A percentile compares a stretch with the other conserved stretches of the same genome.
These are phyloP conservation scores for Podospora pseudocomata DNA, from an alignment of 495 filamentous ascomycete species.

Conservation along the genomic window DNA sequence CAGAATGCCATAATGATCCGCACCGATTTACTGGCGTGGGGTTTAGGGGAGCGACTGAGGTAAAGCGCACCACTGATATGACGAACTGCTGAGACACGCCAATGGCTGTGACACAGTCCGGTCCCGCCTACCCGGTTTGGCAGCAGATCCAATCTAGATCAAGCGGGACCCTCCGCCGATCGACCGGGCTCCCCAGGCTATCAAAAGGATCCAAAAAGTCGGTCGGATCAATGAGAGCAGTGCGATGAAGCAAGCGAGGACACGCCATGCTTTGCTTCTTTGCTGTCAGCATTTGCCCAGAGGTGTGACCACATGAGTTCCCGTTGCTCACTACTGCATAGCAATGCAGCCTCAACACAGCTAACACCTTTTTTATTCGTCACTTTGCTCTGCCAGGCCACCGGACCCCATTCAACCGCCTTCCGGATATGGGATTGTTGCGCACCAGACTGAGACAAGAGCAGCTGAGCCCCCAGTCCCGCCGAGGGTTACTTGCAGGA, in stretches of 20 bases:
- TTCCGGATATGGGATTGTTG: neutral
- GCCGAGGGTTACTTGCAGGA: neutral
- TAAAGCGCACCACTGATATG: neutral
- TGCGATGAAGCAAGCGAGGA: neutral
- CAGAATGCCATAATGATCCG: neutral
- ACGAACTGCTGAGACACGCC: conserved; percentile 5
- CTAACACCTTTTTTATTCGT: neutral
- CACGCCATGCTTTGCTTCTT: neutral
- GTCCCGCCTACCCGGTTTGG: conserved; percentile 26
- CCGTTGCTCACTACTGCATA: neutral
- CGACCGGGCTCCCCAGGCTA: conserved; percentile 11
- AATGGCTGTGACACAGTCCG: conserved; percentile 13
- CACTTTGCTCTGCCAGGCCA: neutral
- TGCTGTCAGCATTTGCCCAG: neutral
- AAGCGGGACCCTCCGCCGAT: conserved; percentile 23
- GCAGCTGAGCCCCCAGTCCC: neutral
- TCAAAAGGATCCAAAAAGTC: conserved; percentile 21
- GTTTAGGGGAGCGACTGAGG: too few relatives aligned
- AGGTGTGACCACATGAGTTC: neutral
- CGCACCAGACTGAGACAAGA: neutral
- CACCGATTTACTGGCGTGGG: neutral
- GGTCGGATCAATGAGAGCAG: conserved; percentile 27
- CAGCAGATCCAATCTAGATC: conserved; percentile 32
- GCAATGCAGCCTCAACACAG: neutral
- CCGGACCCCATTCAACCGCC: neutral